Base-by-base conservation (phyloP, 139 green algal species). In the Chlorella ohadii region DNA sequence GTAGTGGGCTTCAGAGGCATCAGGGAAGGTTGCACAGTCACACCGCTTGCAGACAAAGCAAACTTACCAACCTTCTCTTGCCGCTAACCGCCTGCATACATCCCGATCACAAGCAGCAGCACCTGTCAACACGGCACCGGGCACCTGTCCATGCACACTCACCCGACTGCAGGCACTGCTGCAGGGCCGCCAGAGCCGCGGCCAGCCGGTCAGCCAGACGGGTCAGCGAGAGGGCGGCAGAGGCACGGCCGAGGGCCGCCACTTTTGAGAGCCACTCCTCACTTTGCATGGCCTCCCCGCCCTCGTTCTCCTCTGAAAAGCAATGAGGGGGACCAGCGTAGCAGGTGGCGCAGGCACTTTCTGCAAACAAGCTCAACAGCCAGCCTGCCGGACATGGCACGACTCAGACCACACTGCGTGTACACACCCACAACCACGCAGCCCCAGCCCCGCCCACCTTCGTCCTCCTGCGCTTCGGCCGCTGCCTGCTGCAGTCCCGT, bases 211-310 rank as follows among this genome's bases (percentile, higher is more conserved):
- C 47, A 1, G 81, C 66, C n/a, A 97, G 87, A 68, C 92, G 61
- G 25, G 84, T 77, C 33, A 97, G 85, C 16, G 87, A 81, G 12
- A 66, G 56, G 9, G 68, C 51, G 0, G 93, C 88, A 0, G 87
- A 66, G 25, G 91, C 88, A 0, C 95, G 87, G 1, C 88, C 92
- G 22, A 98, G 84, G 1, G 82, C 81, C 0, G 95, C 95, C 9
- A 91, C 72, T 22, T 87, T 74, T 3, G 79, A 85, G 65, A 98
- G 82, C 73, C 89, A 86, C 44, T 93, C 93, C 61, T 96, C 93
- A 23, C 82, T 76, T 25, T 87, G 77, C 31, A 88, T 87, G 6
- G 85, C 88, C 19, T 91, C 90, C 2, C 91, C 92, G 38, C 90
- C 91, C 67, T 95, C 81, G 12, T 90, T 87, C 63, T 91, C 94